Base-by-base conservation (phyloP, 2,329 filamentous ascomycete species). In the Hansfordia pulvinata region DNA sequence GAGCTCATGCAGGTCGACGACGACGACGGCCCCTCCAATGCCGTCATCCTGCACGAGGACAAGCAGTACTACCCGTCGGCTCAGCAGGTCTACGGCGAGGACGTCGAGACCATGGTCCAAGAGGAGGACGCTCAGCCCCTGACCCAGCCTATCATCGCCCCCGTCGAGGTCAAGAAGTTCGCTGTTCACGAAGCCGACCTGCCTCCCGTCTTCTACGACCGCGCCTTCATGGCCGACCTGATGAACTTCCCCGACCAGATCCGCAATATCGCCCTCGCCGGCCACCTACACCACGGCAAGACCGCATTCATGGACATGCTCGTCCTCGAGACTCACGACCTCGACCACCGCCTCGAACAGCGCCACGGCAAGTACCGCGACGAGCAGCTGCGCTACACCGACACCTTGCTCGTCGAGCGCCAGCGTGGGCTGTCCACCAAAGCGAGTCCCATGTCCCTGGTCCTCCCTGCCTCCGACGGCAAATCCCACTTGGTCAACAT, bases 31-130 rank as follows among this genome's bases (percentile, higher is more conserved):
- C 82, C 88, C 4, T 94, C 86, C 5, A 98, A 96, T 52, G 88
- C 90, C 27, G 85, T 98, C n/a, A 70, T 98, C 31, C 69, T 98
- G 23, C 90, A 98, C 57, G 90, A 98, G 63, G 90, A 98, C 59
- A 98, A 98, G 54, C 90, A 96, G 51, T 98, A 98, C 55, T 98
- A 98, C 49, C 90, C 90, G 17, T 93, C 86, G n/a, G 90, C 90
- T 30, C 77, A 88, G 47, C 90, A 98, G 53, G 76, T 93, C 21
- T 98, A 96, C 50, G 90, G 90, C 27, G 69, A 76, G 41, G 86
- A 90, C 55, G 90, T 98, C 42, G 90, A 98, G 57, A 90, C 88
- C 2, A 60, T 93, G 53, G 88, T 98, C 19, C 82, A 96, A 47
- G 90, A 98, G 53, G 90, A 96, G 58, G 90, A 98, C 61, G 81